phyloP scores from a whole-genome alignment of 768 basidiomycete genomes.

The Lactifluus subvellereus region DNA sequence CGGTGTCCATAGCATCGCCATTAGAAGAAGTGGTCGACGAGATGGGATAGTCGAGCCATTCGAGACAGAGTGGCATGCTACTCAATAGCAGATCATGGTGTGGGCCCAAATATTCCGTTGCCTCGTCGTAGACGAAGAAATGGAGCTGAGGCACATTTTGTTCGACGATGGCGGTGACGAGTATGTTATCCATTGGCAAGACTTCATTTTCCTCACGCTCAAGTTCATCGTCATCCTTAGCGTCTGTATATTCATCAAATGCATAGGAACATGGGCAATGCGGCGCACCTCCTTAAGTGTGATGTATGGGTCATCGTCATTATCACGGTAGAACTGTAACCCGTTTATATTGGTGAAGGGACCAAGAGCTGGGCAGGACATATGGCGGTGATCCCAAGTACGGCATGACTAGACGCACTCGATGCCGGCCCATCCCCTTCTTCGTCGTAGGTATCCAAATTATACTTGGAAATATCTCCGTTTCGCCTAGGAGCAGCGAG shows the following conservation, averaged over 20 bases:
- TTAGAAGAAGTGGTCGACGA: slow-evolving; percentile 40
- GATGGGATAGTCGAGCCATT: slow-evolving; percentile 97
- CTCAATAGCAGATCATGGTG: slow-evolving; percentile 98
- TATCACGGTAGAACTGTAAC: slow-evolving; percentile 83
- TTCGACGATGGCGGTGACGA: slow-evolving; percentile 91
- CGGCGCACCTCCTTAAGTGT: slow-evolving; percentile 82
- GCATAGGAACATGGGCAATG: slow-evolving; percentile 12
- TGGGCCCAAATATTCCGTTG: slow-evolving; percentile 84
- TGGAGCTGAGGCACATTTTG: slow-evolving; percentile 96
- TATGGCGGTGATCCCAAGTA: slow-evolving; percentile 17
- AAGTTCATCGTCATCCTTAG: slow-evolving; percentile 64
- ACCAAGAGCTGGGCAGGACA: slow-evolving; percentile 45
- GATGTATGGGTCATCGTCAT: slow-evolving; percentile 94
- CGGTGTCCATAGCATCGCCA: slow-evolving; percentile 29
- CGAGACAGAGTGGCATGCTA: slow-evolving; percentile 95
- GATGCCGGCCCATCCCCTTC: slow-evolving; percentile 50
- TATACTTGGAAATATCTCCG: slow-evolving; percentile 74
- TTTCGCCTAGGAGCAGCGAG: slow-evolving; percentile 29
- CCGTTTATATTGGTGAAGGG: slow-evolving; percentile 97
- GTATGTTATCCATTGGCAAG: slow-evolving; percentile 83
- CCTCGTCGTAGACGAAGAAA: slow-evolving; percentile 92
- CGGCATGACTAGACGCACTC: slow-evolving; percentile 26
- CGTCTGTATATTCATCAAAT: slow-evolving; percentile 4
- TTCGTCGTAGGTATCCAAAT: slow-evolving; percentile 82
- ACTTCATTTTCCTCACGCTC: slow-evolving; percentile 90